Evolutionary conservation across 441 rosid species (phyloP).

Genomic region (Brassica balearica): DNA sequence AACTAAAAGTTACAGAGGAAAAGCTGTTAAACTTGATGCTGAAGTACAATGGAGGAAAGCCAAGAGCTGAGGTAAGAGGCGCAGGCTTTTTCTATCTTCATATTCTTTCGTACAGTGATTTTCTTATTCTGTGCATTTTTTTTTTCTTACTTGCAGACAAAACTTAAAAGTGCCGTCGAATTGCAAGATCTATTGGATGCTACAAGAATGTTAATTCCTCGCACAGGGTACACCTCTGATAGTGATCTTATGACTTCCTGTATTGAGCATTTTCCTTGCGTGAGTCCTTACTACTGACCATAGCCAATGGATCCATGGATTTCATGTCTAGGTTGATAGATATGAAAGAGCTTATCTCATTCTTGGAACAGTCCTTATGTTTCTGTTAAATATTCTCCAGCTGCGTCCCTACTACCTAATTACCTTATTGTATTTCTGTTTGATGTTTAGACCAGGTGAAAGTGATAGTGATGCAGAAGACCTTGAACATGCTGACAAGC

Average conservation of each 20-base stretch:
- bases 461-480: conserved; percentile 99
- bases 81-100: conserved; percentile 15
- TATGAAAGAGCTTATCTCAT: conserved; percentile 18
- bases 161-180: conserved; percentile 94
- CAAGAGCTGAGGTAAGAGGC: conserved; percentile 78
- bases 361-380: conserved; percentile 12
- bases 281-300: conserved; percentile 5
- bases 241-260: conserved; percentile 23
- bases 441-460: conserved; percentile 52
- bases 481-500: conserved; percentile 99
- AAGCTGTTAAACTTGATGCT: conserved; percentile 89
- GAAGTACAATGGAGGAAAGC: conserved; percentile 94
- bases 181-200: conserved; percentile 98
- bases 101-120: neutral
- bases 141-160: conserved; percentile 62
- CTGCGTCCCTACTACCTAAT: neutral
- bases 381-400: conserved; percentile 2
- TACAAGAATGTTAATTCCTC: conserved; percentile 90
- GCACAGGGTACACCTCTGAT: conserved; percentile 65
- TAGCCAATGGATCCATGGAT: conserved; percentile 9
- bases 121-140: conserved; percentile 16
- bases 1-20: conserved; percentile 96
- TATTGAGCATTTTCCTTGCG: neutral
- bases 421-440: conserved; percentile 19
- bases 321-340: conserved; percentile 18